A percentile compares a stretch with the other conserved stretches of the same genome.
These are phyloP conservation scores for Saccharum officinarum DNA, from an alignment of 176 grass and related monocot species.

Conservation along the genomic window DNA sequence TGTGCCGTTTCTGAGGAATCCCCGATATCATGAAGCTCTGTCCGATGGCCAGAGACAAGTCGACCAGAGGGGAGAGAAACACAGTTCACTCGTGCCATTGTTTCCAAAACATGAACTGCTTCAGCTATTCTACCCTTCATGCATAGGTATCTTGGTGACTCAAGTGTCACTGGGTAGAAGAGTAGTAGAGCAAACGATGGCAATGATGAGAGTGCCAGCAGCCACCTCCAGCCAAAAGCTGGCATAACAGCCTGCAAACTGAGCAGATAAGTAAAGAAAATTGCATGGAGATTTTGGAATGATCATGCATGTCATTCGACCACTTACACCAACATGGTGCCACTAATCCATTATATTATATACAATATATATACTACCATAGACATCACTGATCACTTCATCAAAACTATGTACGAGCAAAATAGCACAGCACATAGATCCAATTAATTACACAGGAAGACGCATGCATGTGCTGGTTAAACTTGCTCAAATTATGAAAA, in stretches of 20 bases:
- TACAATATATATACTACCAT: background rate
- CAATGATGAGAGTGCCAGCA: conserved; percentile 80
- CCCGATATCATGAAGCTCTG: conserved; percentile 52
- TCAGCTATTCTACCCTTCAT: conserved; percentile 79
- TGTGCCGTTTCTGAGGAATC: conserved; percentile 52
- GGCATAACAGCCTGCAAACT: conserved; percentile 82
- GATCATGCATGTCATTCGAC: conserved; percentile 1
- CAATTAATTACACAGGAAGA: background rate
- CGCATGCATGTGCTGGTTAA: background rate
- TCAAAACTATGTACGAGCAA: background rate
- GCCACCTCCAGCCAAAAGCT: conserved; percentile 89
- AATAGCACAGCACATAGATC: background rate
- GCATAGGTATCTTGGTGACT: conserved; percentile 94
- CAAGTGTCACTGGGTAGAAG: conserved; percentile 74
- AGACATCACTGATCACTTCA: background rate
- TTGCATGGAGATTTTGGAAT: background rate
- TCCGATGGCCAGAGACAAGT: conserved; percentile 49
- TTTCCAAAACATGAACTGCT: conserved; percentile 75
- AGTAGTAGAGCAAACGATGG: conserved; percentile 84
- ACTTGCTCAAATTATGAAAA: background rate
- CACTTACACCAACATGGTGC: conserved; percentile 4
- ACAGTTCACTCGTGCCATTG: conserved; percentile 70
- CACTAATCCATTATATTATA: background rate
- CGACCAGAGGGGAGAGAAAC: conserved; percentile 64
- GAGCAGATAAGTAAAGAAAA: conserved; percentile 30